Evolutionary conservation across 1,139 yeast genomes (phyloP).

Genomic region (Suhomyces bolitotheri): DNA sequence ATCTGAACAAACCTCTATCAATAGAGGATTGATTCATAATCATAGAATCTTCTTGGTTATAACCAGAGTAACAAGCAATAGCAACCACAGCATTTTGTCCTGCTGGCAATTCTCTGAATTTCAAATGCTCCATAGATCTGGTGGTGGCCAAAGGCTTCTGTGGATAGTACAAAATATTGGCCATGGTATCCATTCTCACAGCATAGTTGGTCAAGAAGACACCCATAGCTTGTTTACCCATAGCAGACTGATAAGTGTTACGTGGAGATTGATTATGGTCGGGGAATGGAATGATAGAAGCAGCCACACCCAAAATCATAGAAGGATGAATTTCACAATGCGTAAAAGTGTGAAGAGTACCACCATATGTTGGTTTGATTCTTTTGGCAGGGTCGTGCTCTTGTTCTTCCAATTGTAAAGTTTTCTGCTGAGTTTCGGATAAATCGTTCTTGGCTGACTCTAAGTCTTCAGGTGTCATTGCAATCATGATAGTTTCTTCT

Average conservation of each 20-base stretch:
- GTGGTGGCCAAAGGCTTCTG: conserved; percentile 99
- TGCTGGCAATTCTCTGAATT: conserved; percentile 97
- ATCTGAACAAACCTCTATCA: conserved; percentile 94
- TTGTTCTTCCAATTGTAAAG: conserved; percentile 48
- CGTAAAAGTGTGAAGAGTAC: conserved; percentile 83
- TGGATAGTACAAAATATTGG: conserved; percentile 93
- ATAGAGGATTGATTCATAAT: conserved; percentile 98
- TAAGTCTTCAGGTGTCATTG: conserved; percentile 97
- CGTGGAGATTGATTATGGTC: conserved; percentile 99
- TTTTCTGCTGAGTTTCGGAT: conserved; percentile 46
- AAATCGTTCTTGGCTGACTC: conserved; percentile 60
- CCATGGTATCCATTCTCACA: conserved; percentile 99
- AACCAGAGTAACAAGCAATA: conserved; percentile 96
- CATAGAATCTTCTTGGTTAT: conserved; percentile 99
- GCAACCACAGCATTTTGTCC: conserved; percentile 99
- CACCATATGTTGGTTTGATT: conserved; percentile 67
- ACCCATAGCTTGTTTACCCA: conserved; percentile 99
- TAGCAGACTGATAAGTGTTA: conserved; percentile 98
- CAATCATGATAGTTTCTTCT: conserved; percentile 96
- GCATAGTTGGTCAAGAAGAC: conserved; percentile 95
- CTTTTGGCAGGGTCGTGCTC: conserved; percentile 80
- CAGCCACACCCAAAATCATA: conserved; percentile 98
- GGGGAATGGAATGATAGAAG: conserved; percentile 98
- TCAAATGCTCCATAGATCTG: conserved; percentile 96
- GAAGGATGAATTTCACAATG: conserved; percentile 99